Percentiles rank a stretch among this genome's conserved stretches.
These are phyloP conservation scores for Lepiota venenata DNA, from an alignment of 768 basidiomycete species.

Conservation along the genomic window DNA sequence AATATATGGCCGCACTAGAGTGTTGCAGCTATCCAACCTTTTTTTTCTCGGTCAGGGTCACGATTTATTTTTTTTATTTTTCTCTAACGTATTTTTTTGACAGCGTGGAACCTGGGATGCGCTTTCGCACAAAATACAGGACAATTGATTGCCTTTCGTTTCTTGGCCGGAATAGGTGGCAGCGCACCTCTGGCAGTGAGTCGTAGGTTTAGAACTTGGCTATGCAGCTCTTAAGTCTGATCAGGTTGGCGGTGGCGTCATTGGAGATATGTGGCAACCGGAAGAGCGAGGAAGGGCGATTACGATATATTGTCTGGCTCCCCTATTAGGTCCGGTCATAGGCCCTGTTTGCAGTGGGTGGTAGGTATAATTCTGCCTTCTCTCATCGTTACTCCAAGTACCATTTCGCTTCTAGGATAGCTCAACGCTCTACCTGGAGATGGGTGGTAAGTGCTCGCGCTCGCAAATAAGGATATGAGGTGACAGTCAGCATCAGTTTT, in stretches of 20 bases:
- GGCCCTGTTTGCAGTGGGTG: constrained; percentile 64
- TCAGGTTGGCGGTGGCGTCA: constrained; percentile 62
- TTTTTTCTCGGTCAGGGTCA: constrained; percentile 53
- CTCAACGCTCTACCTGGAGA: constrained; percentile 61
- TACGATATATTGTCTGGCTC: constrained; percentile 62
- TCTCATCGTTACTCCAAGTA: not conserved
- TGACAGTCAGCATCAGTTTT: constrained; percentile 40
- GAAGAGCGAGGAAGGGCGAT: constrained; percentile 65
- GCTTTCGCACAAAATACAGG: constrained; percentile 57
- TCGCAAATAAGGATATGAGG: not conserved
- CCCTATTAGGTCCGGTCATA: constrained; percentile 61
- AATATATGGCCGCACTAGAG: constrained; percentile 63
- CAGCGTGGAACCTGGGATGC: constrained; percentile 61
- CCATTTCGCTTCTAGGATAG: constrained; percentile 38
- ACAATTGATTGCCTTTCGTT: constrained; percentile 64
- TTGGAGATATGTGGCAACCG: constrained; percentile 59
- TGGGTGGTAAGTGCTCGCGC: constrained; percentile 53
- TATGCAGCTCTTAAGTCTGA: not conserved
- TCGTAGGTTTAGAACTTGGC: constrained; percentile 24
- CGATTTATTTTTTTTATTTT: constrained; percentile 52
- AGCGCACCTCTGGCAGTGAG: constrained; percentile 64
- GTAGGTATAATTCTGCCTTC: constrained; percentile 22
- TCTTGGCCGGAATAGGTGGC: constrained; percentile 68
- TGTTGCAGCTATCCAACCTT: constrained; percentile 62
- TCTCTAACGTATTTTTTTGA: constrained; percentile 27